Percentiles rank a stretch among this genome's conserved stretches.
These are phyloP conservation scores for Bromus sterilis DNA, from an alignment of 176 grass and related monocot genomes.

Conservation along the genomic window DNA sequence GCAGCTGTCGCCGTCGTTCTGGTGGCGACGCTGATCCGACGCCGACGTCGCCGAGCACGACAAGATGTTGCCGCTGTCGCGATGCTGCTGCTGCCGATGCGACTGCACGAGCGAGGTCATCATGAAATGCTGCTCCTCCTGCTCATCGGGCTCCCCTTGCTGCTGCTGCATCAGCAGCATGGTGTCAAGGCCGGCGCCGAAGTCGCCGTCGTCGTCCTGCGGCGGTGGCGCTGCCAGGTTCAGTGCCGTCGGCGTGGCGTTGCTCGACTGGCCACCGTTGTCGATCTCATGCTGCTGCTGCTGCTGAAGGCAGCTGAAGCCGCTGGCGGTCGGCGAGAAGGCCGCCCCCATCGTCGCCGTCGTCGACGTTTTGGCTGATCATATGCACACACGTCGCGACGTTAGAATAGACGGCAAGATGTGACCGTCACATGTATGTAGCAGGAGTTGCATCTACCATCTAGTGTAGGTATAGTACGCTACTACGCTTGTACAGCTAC, in stretches of 20 bases:
- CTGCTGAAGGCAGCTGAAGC: conserved; percentile 26
- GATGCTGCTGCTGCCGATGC: background rate
- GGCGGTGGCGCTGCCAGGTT: conserved; percentile 1
- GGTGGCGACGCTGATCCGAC: conserved; percentile 27
- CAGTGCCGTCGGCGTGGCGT: conserved; percentile 1
- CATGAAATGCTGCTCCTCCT: background rate
- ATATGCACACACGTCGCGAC: background rate
- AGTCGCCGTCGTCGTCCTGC: background rate
- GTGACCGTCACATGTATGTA: background rate
- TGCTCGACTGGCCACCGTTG: conserved; percentile 10
- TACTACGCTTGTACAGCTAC: background rate
- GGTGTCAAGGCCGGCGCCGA: conserved; percentile 14
- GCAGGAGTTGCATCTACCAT: background rate
- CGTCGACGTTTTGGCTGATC: background rate
- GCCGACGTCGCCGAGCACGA: conserved; percentile 29
- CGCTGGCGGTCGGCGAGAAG: conserved; percentile 17
- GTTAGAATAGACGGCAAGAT: background rate
- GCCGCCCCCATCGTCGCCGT: background rate
- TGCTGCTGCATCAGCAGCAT: background rate
- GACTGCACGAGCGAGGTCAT: conserved; percentile 9
- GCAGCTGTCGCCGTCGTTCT: conserved; percentile 20
- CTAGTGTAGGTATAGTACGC: background rate
- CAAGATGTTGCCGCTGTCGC: conserved; percentile 15
- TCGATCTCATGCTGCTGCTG: conserved; percentile 15
- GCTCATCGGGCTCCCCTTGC: background rate